Evolutionary conservation across 495 filamentous ascomycete species (phyloP).

Genomic region (Staphylotrichum tortipilum): DNA sequence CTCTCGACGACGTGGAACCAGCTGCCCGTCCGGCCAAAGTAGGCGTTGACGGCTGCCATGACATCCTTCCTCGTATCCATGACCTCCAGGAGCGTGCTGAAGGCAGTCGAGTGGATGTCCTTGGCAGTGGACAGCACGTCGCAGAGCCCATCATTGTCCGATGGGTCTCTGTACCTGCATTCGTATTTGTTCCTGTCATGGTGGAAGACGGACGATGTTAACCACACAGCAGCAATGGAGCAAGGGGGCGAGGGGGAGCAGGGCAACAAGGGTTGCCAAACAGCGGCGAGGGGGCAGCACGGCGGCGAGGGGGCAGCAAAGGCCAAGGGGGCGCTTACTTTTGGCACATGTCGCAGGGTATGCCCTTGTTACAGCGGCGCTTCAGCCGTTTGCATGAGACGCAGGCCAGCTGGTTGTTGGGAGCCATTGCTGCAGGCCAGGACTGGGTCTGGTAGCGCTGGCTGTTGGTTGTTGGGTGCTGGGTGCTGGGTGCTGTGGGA

Average conservation of each 20-base stretch:
- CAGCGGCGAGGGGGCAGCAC: slow-evolving; percentile 21
- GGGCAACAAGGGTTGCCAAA: not conserved
- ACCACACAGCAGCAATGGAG: not conserved
- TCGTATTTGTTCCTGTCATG: not conserved
- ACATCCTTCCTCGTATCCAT: slow-evolving; percentile 58
- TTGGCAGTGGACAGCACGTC: slow-evolving; percentile 18
- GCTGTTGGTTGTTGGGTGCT: no score
- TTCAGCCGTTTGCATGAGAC: no score
- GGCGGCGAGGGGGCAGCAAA: slow-evolving; percentile 13
- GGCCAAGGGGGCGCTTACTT: no score
- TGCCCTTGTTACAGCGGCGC: no score
- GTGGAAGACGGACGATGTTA: not conserved
- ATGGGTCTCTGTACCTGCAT: slow-evolving; percentile 2
- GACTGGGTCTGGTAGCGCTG: no score
- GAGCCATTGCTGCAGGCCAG: no score
- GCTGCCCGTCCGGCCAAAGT: slow-evolving; percentile 21
- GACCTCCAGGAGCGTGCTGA: slow-evolving; percentile 58
- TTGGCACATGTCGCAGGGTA: no score
- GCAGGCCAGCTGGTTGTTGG: no score
- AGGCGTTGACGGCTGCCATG: slow-evolving; percentile 38
- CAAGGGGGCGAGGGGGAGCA: not conserved
- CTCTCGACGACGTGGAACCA: slow-evolving; percentile 25
- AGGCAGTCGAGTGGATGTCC: slow-evolving; percentile 23
- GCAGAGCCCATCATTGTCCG: not conserved
- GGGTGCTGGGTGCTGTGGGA: no score